Evolutionary conservation across 257 asterid genomes (phyloP).

Genomic region (Scutellaria barbata): DNA sequence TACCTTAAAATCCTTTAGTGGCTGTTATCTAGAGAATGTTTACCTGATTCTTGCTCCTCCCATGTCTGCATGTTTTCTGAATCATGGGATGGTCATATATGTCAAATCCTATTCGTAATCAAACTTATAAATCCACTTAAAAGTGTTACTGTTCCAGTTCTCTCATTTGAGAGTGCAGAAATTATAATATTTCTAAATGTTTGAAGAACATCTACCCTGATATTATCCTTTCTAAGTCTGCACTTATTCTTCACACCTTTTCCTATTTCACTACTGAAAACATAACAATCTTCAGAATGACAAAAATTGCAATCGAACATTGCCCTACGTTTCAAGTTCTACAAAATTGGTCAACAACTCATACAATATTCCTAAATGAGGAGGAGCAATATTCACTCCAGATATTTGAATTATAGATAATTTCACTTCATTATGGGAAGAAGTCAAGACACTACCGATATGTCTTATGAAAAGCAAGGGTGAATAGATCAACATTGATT

Average conservation of each 20-base stretch:
- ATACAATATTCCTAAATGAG: background rate
- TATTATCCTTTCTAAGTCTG: background rate
- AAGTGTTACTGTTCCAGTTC: constrained; percentile 3
- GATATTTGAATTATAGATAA: background rate
- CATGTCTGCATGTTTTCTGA: background rate
- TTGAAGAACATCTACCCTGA: background rate
- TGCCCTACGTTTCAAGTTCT: background rate
- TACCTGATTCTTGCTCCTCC: background rate
- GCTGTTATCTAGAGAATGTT: background rate
- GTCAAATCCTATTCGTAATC: background rate
- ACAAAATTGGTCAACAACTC: background rate
- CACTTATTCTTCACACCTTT: background rate
- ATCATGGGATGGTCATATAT: background rate
- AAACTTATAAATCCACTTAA: no score
- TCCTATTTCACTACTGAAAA: background rate
- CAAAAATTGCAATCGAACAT: background rate
- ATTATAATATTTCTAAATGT: background rate
- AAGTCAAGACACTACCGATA: no score
- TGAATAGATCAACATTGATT: no score
- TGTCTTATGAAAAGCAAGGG: no score
- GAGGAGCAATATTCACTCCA: background rate
- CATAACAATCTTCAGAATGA: background rate
- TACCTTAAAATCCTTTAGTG: background rate
- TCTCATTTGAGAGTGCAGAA: background rate
- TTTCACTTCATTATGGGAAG: background rate